Conservation (phyloP, 2,329 filamentous ascomycete genomes). For the Plectosphaerella sp. region DNA sequence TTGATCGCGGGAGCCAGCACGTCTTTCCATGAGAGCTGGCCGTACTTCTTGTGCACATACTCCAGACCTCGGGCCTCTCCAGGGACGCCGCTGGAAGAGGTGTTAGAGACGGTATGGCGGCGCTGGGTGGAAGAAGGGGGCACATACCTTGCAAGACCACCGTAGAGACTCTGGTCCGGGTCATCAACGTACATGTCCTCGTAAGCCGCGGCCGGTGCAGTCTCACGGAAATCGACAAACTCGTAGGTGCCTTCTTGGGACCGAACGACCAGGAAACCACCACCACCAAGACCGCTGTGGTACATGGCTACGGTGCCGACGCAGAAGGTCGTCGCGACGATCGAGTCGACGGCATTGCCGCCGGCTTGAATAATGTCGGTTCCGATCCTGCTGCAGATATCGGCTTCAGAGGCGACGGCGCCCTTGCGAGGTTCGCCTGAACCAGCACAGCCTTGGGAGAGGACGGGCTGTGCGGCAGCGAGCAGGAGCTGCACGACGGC, state of each 20-base stretch:
- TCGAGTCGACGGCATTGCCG: conserved; percentile 63
- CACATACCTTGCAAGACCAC: conserved; percentile 68
- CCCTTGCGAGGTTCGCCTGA: conserved; percentile 24
- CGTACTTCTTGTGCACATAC: conserved; percentile 66
- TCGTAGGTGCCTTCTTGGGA: conserved; percentile 64
- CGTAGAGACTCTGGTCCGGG: conserved; percentile 56
- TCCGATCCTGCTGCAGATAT: conserved; percentile 56
- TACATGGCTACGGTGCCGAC: conserved; percentile 62
- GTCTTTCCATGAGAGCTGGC: conserved; percentile 57
- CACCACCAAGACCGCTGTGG: conserved; percentile 69
- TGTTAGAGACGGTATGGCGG: conserved; percentile 5
- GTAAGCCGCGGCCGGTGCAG: conserved; percentile 71
- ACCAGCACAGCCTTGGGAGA: conserved; percentile 2
- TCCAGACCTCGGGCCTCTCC: conserved; percentile 71
- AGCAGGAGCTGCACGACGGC: conserved; percentile 8
- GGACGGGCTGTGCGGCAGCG: conserved; percentile 2
- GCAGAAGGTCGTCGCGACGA: conserved; percentile 61
- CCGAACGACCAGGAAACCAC: conserved; percentile 74
- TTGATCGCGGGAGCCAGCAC: conserved; percentile 68
- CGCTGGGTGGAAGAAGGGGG: conserved; percentile 23
- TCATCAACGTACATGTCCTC: conserved; percentile 79
- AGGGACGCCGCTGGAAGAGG: conserved; percentile 50
- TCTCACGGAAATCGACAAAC: conserved; percentile 81
- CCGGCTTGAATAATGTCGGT: conserved; percentile 51
- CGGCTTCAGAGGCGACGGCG: conserved; percentile 58